Conservation (phyloP, 805 yeast genomes). For the Teunomyces gatunensis region DNA sequence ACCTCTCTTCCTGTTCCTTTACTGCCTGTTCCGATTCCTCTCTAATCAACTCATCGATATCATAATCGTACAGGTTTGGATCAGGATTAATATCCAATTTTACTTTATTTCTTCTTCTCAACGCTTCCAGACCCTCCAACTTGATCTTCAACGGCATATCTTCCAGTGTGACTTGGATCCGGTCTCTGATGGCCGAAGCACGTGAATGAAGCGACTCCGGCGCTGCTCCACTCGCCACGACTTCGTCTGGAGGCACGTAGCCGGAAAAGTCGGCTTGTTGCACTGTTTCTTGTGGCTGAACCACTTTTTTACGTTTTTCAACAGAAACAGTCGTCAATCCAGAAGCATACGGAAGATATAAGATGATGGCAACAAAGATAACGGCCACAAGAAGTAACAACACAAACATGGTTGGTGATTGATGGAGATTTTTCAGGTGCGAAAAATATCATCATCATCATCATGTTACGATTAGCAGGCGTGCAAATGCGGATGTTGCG, state of each 20-base stretch:
- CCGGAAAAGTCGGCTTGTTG: slow-evolving; percentile 20
- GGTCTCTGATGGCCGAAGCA: slow-evolving; percentile 27
- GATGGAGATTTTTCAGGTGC: not conserved
- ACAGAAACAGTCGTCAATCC: slow-evolving; percentile 47
- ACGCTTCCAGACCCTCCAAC: slow-evolving; percentile 19
- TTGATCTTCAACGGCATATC: slow-evolving; percentile 37
- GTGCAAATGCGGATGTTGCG: not conserved
- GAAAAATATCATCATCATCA: not conserved
- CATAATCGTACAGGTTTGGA: slow-evolving; percentile 44
- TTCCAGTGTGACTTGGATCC: slow-evolving; percentile 29
- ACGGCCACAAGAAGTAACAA: slow-evolving; percentile 40
- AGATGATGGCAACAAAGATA: slow-evolving; percentile 37
- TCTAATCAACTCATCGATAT: slow-evolving; percentile 40
- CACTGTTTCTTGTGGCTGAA: not conserved
- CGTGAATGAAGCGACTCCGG: slow-evolving; percentile 12
- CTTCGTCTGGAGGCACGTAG: slow-evolving; percentile 43
- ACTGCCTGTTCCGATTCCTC: slow-evolving; percentile 31
- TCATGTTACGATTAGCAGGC: no score
- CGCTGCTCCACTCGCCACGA: slow-evolving; percentile 12
- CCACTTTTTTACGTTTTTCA: slow-evolving; percentile 12
- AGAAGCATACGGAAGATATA: slow-evolving; percentile 48
- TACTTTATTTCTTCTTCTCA: slow-evolving; percentile 31
- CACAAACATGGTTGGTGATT: slow-evolving; percentile 28
- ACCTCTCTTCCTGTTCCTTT: slow-evolving; percentile 15
- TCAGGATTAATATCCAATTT: slow-evolving; percentile 33